A percentile compares a stretch with the other conserved stretches of the same genome.
phyloP scores from a whole-genome alignment of 2,329 filamentous ascomycete species.

The Fusarium annulatum region DNA sequence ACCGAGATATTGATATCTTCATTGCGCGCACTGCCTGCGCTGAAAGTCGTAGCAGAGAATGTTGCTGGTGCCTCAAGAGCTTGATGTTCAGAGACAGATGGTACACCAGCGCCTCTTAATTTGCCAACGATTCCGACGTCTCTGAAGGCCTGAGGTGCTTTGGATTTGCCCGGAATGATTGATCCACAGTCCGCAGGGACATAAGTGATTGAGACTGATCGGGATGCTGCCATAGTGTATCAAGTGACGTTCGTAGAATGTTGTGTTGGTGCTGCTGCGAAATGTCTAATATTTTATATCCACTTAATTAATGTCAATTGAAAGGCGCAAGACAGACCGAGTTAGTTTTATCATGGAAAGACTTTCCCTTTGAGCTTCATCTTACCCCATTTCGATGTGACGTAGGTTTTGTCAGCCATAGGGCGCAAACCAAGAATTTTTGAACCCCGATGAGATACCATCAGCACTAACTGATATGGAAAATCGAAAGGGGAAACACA shows the following conservation, averaged over 20 bases:
- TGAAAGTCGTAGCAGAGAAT: constrained; percentile 9
- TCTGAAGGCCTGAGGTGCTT: constrained; percentile 35
- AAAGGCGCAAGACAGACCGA: neutral
- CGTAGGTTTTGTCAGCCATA: neutral
- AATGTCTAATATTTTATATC: neutral
- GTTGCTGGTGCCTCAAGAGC: constrained; percentile 20
- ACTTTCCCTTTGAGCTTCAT: neutral
- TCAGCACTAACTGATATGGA: neutral
- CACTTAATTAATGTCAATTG: neutral
- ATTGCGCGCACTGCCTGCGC: constrained; percentile 18
- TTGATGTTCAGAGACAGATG: constrained; percentile 9
- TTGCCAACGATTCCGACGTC: constrained; percentile 12
- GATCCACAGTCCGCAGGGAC: constrained; percentile 39
- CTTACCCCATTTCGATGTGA: constrained; percentile 1
- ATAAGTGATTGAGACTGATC: constrained; percentile 23
- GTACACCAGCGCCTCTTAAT: neutral
- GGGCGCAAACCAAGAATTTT: neutral
- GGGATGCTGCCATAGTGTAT: constrained; percentile 14
- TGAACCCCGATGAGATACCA: neutral
- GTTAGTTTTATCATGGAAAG: neutral
- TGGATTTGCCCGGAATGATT: constrained; percentile 40
- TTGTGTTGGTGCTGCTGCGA: neutral
- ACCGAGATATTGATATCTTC: constrained; percentile 30
- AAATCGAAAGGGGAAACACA: neutral
- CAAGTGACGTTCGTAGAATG: no score